Evolutionary conservation across 2,329 filamentous ascomycete genomes (phyloP).

Genomic region (Trichoderma hamatum): DNA sequence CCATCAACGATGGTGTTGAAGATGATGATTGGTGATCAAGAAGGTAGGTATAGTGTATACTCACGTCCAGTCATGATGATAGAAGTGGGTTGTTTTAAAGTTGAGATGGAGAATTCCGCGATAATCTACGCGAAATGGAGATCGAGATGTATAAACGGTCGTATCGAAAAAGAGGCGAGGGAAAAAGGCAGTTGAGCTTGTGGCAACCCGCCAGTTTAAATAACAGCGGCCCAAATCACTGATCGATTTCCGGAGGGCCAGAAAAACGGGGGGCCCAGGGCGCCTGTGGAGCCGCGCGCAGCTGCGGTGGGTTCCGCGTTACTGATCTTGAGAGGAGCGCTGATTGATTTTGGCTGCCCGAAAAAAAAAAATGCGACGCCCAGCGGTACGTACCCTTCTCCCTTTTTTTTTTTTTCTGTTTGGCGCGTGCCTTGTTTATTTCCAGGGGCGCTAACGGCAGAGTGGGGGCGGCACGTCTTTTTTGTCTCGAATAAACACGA

Average conservation of each 20-base stretch:
- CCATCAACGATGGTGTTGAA: neutral
- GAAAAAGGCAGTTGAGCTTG: slow-evolving; percentile 22
- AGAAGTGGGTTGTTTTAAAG: slow-evolving; percentile 21
- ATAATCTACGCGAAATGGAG: neutral
- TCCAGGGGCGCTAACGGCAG: neutral
- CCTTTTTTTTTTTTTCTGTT: neutral
- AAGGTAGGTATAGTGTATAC: slow-evolving; percentile 27
- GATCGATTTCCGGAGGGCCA: slow-evolving; percentile 35
- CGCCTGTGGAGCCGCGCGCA: neutral
- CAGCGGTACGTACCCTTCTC: neutral
- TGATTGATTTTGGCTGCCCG: neutral
- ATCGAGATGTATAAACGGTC: slow-evolving; percentile 13
- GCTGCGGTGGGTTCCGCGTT: neutral
- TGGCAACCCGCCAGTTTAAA: slow-evolving; percentile 44
- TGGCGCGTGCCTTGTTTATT: neutral
- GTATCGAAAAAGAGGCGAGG: slow-evolving; percentile 29
- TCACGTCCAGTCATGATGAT: slow-evolving; percentile 44
- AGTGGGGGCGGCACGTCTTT: neutral
- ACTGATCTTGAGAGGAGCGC: neutral
- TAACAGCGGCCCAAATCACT: slow-evolving; percentile 44
- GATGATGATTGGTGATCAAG: neutral
- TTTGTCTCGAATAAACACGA: slow-evolving; percentile 1
- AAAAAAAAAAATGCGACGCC: neutral
- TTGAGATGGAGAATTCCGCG: neutral
- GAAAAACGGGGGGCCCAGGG: slow-evolving; percentile 1